Evolutionary conservation across 2,329 filamentous ascomycete genomes (phyloP), one percentile per base, ranked within the genome.

Genomic region (Ceratocystis papillata): DNA sequence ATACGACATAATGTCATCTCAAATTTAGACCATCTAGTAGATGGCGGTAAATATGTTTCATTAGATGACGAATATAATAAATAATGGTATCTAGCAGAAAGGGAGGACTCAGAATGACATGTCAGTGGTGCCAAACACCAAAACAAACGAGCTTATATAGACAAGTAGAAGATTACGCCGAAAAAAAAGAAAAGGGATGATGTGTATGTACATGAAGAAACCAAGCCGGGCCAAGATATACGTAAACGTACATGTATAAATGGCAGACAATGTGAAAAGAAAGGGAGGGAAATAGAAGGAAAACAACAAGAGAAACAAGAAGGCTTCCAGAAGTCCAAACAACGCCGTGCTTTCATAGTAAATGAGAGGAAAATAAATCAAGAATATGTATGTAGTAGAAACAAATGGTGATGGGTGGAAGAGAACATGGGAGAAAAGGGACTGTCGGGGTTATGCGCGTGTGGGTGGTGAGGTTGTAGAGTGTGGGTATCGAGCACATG

Each of bases 1-100:
- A 59, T 33, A 59, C 33, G 55, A 37, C 55, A 25, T 37, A 7
- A 59, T n/a, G 55, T 59, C 15, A 37, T 53, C 53, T 33, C 17
- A n/a, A 30, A 8, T 57, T 30, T 22, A 30, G 7, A 15, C 4
- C 15, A 10, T 33, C 17, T 37, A 59, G 15, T 15, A 41, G 10
- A 15, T 41, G 37, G 37, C 2, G 10, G 12, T 10, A 10, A 50
- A 25, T 1, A 25, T 53, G 20, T n/a, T 59, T 59, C 20, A 59
- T 59, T 59, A n/a, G 8, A 20, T 37, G 25, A 10, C 28, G 15
- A 37, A 10, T 37, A 37, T n/a, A 37, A 10, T 37, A 59, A 37
- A 59, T 37, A 30, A 37, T 59, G 28, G 28, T 59, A 55, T 55
- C n/a, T 59, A 53, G 48, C n/a, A 59, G 7, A 37, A n/a, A 25